These are phyloP conservation scores for Dendrobium chrysotoxum DNA, from an alignment of 106 monocot genomes.

Conservation along the genomic window DNA sequence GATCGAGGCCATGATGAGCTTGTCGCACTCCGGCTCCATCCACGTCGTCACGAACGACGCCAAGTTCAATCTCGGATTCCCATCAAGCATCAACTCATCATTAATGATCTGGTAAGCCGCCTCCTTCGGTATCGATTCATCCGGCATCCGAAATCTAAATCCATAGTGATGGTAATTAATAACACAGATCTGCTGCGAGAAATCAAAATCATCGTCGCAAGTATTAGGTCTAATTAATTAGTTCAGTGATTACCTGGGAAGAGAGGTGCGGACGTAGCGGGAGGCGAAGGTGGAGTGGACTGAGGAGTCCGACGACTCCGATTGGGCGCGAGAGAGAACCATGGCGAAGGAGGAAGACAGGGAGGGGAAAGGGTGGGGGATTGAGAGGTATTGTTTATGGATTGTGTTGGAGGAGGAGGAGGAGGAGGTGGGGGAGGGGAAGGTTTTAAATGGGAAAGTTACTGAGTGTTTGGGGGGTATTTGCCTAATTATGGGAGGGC, in stretches of 20 bases:
- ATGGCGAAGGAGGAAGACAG: not conserved
- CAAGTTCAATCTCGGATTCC: slow-evolving; percentile 85
- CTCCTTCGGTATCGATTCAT: slow-evolving; percentile 77
- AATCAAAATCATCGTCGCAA: no score
- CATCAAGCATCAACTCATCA: slow-evolving; percentile 92
- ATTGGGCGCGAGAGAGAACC: slow-evolving; percentile 26
- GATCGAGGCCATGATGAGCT: slow-evolving; percentile 67
- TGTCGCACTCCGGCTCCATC: slow-evolving; percentile 98
- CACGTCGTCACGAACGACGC: slow-evolving; percentile 94
- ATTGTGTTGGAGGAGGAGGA: not conserved
- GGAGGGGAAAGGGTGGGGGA: not conserved
- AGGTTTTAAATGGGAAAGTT: not conserved
- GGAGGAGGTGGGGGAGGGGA: not conserved
- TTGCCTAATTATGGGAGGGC: no score
- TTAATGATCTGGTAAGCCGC: slow-evolving; percentile 89
- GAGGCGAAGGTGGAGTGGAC: slow-evolving; percentile 61
- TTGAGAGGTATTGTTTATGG: not conserved
- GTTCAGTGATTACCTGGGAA: slow-evolving; percentile 35
- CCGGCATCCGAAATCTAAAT: slow-evolving; percentile 51
- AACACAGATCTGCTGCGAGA: no score
- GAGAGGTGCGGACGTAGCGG: slow-evolving; percentile 41
- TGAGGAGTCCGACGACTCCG: slow-evolving; percentile 28
- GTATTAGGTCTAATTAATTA: no score
- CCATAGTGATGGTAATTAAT: no score
- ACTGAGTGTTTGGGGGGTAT: no score